phyloP scores from a whole-genome alignment of 305 asterid species.

The Coffea humblotiana region DNA sequence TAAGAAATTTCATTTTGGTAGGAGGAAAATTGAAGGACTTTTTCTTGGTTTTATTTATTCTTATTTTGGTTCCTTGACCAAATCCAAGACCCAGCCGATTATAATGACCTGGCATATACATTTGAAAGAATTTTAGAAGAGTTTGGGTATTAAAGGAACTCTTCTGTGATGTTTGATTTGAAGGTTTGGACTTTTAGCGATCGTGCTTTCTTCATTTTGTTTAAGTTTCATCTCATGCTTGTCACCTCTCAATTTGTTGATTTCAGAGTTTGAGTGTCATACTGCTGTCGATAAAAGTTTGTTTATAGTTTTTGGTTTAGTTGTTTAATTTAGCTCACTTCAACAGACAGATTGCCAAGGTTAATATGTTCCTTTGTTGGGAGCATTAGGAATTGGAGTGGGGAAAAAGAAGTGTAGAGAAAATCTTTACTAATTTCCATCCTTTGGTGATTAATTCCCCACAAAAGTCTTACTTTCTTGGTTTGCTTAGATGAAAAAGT shows the following conservation, averaged over 20 bases:
- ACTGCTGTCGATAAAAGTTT: neutral
- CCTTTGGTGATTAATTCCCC: neutral
- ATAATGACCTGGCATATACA: neutral
- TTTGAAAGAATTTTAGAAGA: neutral
- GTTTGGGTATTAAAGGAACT: neutral
- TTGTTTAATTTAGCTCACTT: neutral
- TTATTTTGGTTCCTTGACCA: neutral
- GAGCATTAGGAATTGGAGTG: neutral
- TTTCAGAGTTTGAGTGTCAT: neutral
- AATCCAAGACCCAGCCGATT: neutral
- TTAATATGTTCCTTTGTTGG: neutral
- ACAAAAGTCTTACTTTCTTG: neutral
- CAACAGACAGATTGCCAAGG: neutral
- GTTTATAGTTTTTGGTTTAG: neutral
- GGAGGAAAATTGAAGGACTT: neutral
- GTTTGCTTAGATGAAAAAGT: neutral
- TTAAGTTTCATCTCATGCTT: neutral
- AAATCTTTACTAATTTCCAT: neutral
- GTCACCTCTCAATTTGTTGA: neutral
- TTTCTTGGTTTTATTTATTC: neutral
- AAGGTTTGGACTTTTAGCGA: neutral
- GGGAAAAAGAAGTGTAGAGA: neutral
- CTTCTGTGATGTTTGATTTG: neutral
- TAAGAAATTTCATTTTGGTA: neutral
- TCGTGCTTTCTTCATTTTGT: neutral